Evolutionary conservation across 352 stramenopile species (phyloP).

Genomic region (Phytophthora pini): DNA sequence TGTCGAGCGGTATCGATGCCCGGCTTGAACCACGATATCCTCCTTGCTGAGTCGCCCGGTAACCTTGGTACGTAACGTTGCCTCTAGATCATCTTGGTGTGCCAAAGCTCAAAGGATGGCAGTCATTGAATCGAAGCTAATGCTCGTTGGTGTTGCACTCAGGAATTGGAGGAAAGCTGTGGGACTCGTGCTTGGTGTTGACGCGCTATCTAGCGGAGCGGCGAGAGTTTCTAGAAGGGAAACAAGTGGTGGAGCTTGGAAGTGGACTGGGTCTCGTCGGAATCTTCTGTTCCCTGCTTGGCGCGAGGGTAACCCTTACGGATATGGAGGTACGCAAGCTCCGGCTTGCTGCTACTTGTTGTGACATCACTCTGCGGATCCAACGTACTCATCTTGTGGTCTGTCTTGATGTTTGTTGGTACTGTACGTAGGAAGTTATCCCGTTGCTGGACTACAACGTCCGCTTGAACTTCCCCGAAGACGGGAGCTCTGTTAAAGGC

Average conservation of each 20-base stretch:
- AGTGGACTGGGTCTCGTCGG: constrained; percentile 80
- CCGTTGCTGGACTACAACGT: constrained; percentile 84
- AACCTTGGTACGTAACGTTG: constrained; percentile 54
- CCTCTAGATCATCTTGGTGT: constrained; percentile 2
- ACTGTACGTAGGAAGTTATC: constrained; percentile 57
- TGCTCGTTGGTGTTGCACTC: constrained; percentile 6
- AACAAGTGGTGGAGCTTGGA: constrained; percentile 74
- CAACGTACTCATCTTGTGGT: constrained; percentile 25
- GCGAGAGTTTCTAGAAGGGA: constrained; percentile 41
- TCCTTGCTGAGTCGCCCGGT: constrained; percentile 76
- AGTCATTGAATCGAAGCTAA: constrained; percentile 13
- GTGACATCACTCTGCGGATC: constrained; percentile 9
- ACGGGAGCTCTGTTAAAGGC: constrained; percentile 22
- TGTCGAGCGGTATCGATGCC: constrained; percentile 66
- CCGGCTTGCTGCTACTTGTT: constrained; percentile 16
- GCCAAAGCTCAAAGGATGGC: not conserved
- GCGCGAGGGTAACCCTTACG: constrained; percentile 66
- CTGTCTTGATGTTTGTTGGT: constrained; percentile 8
- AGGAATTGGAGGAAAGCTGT: constrained; percentile 86
- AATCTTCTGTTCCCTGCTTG: constrained; percentile 75
- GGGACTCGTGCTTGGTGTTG: constrained; percentile 83
- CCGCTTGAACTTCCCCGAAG: constrained; percentile 56
- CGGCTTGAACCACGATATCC: constrained; percentile 58
- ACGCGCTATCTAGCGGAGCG: constrained; percentile 62
- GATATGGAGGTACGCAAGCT: constrained; percentile 62